A percentile compares a stretch with the other conserved stretches of the same genome.
These are phyloP conservation scores for Malus sieversii DNA, from an alignment of 306 rosid species.

Conservation along the genomic window DNA sequence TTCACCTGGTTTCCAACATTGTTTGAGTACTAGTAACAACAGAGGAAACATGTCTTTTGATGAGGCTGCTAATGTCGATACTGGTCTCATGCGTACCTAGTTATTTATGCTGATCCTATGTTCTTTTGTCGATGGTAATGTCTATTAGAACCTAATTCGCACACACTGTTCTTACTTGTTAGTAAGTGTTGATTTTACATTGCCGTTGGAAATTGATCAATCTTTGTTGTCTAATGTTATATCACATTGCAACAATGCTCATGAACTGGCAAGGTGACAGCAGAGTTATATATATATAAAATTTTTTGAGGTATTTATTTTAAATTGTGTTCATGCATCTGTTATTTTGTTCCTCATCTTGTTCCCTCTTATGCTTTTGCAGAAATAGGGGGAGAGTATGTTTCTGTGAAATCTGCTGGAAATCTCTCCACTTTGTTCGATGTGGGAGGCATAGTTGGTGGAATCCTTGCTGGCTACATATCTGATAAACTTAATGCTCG, in stretches of 20 bases:
- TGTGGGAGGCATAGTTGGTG: constrained; percentile 79
- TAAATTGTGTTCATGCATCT: background rate
- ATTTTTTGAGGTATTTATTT: background rate
- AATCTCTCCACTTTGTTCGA: constrained; percentile 78
- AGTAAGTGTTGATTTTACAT: background rate
- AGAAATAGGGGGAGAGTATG: constrained; percentile 68
- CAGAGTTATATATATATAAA: no score
- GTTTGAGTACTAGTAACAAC: background rate
- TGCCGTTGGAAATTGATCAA: background rate
- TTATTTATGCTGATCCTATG: background rate
- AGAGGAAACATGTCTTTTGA: background rate
- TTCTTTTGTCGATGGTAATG: background rate
- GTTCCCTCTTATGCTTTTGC: constrained; percentile 21
- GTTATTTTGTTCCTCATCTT: background rate
- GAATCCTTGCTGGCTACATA: constrained; percentile 75
- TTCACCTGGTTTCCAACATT: background rate
- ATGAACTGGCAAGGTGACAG: background rate
- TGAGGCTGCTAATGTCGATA: background rate
- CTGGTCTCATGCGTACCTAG: background rate
- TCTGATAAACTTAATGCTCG: constrained; percentile 77
- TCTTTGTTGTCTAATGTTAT: background rate
- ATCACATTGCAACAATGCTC: background rate
- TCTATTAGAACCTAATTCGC: background rate
- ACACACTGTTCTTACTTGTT: background rate
- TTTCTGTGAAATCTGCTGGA: constrained; percentile 74